Conservation (phyloP, 2,329 filamentous ascomycete species). For the Talaromyces albobiverticillius region DNA sequence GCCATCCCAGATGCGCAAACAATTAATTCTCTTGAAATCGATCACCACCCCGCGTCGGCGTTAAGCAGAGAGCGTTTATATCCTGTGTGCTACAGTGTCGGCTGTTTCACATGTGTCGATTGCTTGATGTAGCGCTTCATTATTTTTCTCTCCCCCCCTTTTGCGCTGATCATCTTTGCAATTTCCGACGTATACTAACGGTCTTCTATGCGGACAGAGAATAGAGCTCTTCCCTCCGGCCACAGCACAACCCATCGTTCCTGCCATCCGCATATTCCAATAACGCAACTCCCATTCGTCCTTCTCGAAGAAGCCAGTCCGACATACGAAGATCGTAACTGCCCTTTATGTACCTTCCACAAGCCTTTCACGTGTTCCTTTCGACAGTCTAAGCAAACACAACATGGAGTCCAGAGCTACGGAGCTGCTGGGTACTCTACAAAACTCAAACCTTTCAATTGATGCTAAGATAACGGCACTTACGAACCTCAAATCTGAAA, state of each 20-base stretch:
- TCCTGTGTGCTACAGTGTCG: too few species aligned
- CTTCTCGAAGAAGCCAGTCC: not conserved
- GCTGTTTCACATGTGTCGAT: too few species aligned
- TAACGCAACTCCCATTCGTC: not conserved
- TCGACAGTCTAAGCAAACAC: slow-evolving; percentile 1
- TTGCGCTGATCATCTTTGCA: not conserved
- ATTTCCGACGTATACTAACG: not conserved
- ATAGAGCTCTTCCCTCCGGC: too few species aligned
- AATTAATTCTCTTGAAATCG: not conserved
- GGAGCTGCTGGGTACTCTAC: slow-evolving; percentile 53
- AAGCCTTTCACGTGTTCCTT: not conserved
- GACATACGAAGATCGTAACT: not conserved
- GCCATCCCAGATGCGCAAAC: not conserved
- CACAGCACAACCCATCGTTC: not conserved
- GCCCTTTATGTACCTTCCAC: slow-evolving; percentile 6
- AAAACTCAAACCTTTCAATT: slow-evolving; percentile 63
- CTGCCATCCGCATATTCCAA: not conserved
- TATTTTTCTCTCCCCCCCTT: not conserved
- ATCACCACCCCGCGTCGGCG: not conserved
- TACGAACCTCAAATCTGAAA: slow-evolving; percentile 75
- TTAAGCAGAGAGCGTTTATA: not conserved
- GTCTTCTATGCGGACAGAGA: not conserved
- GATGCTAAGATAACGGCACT: slow-evolving; percentile 70
- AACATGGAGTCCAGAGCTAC: slow-evolving; percentile 57
- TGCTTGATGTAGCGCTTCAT: not conserved